These are phyloP conservation scores for Colletotrichum cordylinicola DNA, from an alignment of 2,329 filamentous ascomycete genomes.

Conservation along the genomic window DNA sequence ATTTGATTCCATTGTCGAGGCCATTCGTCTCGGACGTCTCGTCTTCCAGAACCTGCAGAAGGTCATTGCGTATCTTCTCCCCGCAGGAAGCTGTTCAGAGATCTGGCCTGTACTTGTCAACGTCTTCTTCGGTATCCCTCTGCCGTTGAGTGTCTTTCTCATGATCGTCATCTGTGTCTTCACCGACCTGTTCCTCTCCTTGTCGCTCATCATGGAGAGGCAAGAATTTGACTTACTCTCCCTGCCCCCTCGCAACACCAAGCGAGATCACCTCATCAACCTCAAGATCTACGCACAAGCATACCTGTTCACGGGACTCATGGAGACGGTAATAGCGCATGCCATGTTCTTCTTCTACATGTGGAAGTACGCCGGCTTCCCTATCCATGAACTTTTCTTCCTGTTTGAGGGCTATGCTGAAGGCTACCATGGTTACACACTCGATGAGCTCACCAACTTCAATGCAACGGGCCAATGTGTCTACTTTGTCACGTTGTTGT, in stretches of 20 bases:
- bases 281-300: neutral
- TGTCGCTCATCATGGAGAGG: neutral
- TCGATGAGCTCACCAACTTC: neutral
- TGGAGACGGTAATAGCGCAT: neutral
- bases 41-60: neutral
- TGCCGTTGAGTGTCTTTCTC: neutral
- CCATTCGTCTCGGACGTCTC: neutral
- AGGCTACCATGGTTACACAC: neutral
- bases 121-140: neutral
- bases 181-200: neutral
- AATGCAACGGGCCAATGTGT: neutral
- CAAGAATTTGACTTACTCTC: neutral
- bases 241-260: accelerated
- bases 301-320: neutral
- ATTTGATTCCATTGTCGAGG: neutral
- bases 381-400: neutral
- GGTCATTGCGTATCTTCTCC: neutral
- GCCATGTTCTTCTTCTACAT: neutral
- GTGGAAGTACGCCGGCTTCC: neutral
- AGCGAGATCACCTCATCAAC: neutral
- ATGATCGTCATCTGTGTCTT: neutral
- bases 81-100: neutral
- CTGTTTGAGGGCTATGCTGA: neutral
- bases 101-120: neutral
- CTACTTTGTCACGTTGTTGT: neutral